Evolutionary conservation across 2,329 filamentous ascomycete species (phyloP).

Genomic region (Colletotrichum coccodes): DNA sequence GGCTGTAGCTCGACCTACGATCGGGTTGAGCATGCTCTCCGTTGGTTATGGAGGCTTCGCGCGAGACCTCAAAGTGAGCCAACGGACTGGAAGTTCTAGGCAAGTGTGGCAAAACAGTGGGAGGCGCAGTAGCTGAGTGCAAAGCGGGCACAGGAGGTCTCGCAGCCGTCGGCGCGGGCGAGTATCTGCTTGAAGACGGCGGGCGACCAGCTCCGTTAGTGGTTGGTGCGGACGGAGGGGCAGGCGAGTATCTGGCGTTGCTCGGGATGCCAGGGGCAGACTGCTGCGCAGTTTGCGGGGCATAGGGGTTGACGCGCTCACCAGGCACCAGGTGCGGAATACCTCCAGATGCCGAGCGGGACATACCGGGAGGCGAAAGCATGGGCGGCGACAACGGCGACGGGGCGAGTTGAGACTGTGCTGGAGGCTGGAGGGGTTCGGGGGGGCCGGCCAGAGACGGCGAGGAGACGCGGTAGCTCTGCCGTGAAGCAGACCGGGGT

Average conservation of each 20-base stretch:
- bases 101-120: constrained; percentile 64
- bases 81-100: constrained; percentile 74
- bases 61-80: constrained; percentile 68
- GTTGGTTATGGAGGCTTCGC: constrained; percentile 42
- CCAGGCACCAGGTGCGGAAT: constrained; percentile 62
- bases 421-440: constrained; percentile 44
- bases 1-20: constrained; percentile 61
- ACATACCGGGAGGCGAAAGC: constrained; percentile 21
- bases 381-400: constrained; percentile 26
- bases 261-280: constrained; percentile 45
- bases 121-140: constrained; percentile 44
- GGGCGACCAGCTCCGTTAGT: constrained; percentile 51
- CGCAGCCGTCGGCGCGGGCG: constrained; percentile 53
- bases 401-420: constrained; percentile 38
- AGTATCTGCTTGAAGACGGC: constrained; percentile 61
- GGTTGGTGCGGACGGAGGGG: constrained; percentile 53
- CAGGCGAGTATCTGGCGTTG: constrained; percentile 71
- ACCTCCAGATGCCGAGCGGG: constrained; percentile 32
- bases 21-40: constrained; percentile 55
- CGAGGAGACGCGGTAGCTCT: constrained; percentile 55
- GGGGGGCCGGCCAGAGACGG: constrained; percentile 51
- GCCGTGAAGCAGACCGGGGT: constrained; percentile 69
- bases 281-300: constrained; percentile 50
- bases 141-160: constrained; percentile 55
- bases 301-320: constrained; percentile 64